A percentile compares a stretch with the other conserved stretches of the same genome.
These are phyloP conservation scores for Phialocephala sp. DNA, from an alignment of 2,329 filamentous ascomycete genomes.

Conservation along the genomic window DNA sequence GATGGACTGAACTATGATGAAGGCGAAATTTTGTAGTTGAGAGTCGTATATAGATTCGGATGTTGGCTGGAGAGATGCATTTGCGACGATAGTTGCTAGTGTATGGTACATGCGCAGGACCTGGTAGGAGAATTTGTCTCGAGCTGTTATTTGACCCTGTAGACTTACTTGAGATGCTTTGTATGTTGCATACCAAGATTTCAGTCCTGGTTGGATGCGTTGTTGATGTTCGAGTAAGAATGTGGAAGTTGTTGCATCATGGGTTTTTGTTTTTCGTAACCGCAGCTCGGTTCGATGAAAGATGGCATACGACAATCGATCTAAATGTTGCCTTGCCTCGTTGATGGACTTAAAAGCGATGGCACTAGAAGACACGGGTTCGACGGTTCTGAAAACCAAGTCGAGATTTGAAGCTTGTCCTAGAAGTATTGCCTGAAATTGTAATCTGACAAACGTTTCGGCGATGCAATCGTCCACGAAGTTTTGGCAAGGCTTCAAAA, in stretches of 20 bases:
- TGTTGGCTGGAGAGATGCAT: conserved; percentile 44
- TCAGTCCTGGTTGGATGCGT: conserved; percentile 17
- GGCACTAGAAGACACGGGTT: not conserved
- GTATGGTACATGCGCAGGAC: conserved; percentile 49
- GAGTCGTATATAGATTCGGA: conserved; percentile 46
- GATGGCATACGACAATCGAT: conserved; percentile 29
- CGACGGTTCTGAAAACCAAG: conserved; percentile 18
- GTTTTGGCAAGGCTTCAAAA: conserved; percentile 33
- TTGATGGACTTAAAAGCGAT: conserved; percentile 34
- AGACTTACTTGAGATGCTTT: conserved; percentile 10
- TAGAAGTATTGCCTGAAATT: conserved; percentile 43
- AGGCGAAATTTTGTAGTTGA: conserved; percentile 43
- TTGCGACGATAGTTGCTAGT: conserved; percentile 51
- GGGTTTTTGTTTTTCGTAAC: not conserved
- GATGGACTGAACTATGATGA: conserved; percentile 40
- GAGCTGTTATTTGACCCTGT: not conserved
- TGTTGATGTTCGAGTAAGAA: conserved; percentile 15
- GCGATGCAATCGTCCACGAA: conserved; percentile 50
- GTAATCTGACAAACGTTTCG: conserved; percentile 46
- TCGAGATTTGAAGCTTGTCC: conserved; percentile 30
- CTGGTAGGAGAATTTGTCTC: conserved; percentile 29
- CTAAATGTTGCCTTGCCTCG: conserved; percentile 32
- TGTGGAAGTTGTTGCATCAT: not conserved
- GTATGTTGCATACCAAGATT: conserved; percentile 23
- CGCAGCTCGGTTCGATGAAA: conserved; percentile 28